A percentile compares a stretch with the other conserved stretches of the same genome.
Conservation (phyloP, 2,329 filamentous ascomycete genomes). For the Harringtonia lauricola region DNA sequence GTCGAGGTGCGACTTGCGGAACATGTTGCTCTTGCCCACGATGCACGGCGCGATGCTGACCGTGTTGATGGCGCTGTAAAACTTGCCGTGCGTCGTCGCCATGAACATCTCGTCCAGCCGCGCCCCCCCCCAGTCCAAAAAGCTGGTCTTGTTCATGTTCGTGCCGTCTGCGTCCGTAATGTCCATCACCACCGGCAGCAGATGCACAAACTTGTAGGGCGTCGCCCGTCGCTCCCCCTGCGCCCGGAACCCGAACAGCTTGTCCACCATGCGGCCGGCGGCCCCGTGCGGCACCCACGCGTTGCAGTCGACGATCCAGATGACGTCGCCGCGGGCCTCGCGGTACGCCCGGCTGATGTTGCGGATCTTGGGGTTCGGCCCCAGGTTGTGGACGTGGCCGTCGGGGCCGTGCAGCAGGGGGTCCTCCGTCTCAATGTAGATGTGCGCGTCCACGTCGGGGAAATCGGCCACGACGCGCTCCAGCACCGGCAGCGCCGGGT, state of each 20-base stretch:
- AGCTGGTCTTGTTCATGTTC: not conserved
- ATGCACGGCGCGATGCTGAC: constrained; percentile 85
- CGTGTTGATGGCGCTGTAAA: constrained; percentile 95
- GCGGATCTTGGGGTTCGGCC: constrained; percentile 95
- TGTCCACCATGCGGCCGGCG: constrained; percentile 80
- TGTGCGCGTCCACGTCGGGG: constrained; percentile 62
- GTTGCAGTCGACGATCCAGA: constrained; percentile 96
- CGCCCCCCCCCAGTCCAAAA: constrained; percentile 50
- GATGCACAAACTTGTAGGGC: constrained; percentile 87
- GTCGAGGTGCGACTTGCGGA: constrained; percentile 82
- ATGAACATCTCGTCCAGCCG: constrained; percentile 92
- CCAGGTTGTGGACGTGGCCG: constrained; percentile 48
- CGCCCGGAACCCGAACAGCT: constrained; percentile 59
- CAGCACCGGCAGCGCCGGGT: constrained; percentile 69
- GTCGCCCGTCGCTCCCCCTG: constrained; percentile 20
- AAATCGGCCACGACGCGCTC: constrained; percentile 63
- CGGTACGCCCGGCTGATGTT: constrained; percentile 92
- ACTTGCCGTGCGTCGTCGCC: constrained; percentile 87
- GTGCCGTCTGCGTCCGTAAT: constrained; percentile 26
- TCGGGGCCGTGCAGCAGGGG: constrained; percentile 24
- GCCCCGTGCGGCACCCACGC: constrained; percentile 79
- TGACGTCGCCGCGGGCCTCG: constrained; percentile 74
- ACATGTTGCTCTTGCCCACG: constrained; percentile 98
- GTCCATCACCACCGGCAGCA: constrained; percentile 84
- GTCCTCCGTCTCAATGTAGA: constrained; percentile 30